Conservation (phyloP, 2,329 filamentous ascomycete species). For the Fusarium nelsonii region DNA sequence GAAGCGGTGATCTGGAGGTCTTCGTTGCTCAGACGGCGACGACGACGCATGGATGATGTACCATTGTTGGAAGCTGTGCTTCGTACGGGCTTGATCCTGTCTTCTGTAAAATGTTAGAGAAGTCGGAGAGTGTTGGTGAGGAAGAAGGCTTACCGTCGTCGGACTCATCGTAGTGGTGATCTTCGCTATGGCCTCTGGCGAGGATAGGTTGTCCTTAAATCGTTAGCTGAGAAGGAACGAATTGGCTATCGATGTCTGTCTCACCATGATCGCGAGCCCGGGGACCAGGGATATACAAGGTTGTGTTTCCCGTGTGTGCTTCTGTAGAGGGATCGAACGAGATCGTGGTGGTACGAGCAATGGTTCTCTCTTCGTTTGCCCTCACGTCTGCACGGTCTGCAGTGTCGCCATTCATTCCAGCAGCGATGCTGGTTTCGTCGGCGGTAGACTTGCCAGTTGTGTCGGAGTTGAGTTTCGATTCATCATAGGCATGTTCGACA, state of each 20-base stretch:
- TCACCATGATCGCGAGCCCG: constrained; percentile 2
- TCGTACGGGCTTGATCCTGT: not conserved
- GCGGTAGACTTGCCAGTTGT: not conserved
- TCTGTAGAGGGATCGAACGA: not conserved
- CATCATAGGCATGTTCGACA: not conserved
- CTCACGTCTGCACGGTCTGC: too few relatives aligned
- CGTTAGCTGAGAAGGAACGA: not conserved
- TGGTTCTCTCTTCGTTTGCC: not conserved
- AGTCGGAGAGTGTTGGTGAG: not conserved
- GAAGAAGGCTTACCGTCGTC: not conserved
- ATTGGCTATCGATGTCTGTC: rapidly evolving
- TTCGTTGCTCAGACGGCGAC: not conserved
- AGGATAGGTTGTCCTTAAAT: constrained; percentile 3
- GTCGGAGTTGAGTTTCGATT: not conserved
- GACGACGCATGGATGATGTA: not conserved
- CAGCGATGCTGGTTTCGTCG: rapidly evolving
- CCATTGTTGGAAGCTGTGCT: rapidly evolving
- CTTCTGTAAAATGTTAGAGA: not conserved
- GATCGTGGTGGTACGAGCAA: not conserved
- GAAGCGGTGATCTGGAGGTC: not conserved
- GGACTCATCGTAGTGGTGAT: not conserved
- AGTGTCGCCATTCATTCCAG: rapidly evolving
- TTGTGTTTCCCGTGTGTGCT: not conserved
- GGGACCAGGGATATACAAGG: constrained; percentile 5
- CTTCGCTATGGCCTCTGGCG: not conserved